These are phyloP conservation scores for Orbilia javanica DNA, from an alignment of 2,329 filamentous ascomycete species.

Conservation along the genomic window DNA sequence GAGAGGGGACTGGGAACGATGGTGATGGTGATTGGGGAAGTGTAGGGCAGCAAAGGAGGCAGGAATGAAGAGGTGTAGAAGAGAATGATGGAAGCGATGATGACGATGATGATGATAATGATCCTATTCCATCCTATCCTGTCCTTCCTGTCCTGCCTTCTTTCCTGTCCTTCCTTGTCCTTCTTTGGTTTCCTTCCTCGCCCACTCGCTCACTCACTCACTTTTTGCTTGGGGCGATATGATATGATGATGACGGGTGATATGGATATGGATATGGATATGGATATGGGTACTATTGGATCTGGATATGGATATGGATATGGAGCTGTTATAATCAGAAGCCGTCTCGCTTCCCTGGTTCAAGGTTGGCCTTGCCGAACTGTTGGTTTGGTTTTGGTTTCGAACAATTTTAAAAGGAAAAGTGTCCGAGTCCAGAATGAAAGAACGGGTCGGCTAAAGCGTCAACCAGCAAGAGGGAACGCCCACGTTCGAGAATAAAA, in stretches of 20 bases:
- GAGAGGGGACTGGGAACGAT: conserved; percentile 24
- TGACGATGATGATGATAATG: conserved; percentile 57
- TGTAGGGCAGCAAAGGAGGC: not conserved
- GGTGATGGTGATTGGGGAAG: not conserved
- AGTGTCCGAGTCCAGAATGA: conserved; percentile 58
- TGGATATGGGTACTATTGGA: conserved; percentile 13
- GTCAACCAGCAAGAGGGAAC: conserved; percentile 36
- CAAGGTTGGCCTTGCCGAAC: conserved; percentile 58
- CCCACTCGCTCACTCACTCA: not conserved
- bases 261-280: conserved; percentile 43
- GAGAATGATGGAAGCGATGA: not conserved
- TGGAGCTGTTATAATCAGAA: conserved; percentile 51
- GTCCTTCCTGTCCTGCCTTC: no score
- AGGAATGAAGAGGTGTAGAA: conserved; percentile 30
- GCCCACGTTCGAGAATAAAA: conserved; percentile 38
- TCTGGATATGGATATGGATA: conserved; percentile 44
- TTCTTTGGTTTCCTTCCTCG: no score
- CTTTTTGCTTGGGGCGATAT: conserved; percentile 36
- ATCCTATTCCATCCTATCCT: not conserved
- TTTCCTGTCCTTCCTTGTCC: no score
- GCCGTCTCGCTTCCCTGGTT: conserved; percentile 57
- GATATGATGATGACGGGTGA: conserved; percentile 23
- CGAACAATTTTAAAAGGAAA: conserved; percentile 58
- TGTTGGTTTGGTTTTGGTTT: conserved; percentile 53
- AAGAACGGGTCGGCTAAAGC: conserved; percentile 53